Evolutionary conservation across 768 basidiomycete species (phyloP).

Genomic region (Mycena pura): DNA sequence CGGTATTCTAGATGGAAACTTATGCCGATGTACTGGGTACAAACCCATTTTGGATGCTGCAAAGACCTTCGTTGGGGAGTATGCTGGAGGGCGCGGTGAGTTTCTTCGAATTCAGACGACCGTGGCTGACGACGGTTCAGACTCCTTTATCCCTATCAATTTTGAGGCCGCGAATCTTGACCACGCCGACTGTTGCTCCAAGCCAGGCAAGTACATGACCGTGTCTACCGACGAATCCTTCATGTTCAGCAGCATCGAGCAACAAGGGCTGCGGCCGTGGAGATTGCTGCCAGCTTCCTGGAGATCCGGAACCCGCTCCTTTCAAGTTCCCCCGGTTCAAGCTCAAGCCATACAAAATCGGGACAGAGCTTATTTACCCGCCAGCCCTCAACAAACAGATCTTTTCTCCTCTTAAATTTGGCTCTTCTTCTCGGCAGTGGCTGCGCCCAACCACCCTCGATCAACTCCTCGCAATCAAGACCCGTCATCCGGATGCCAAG

Average conservation of each 20-base stretch:
- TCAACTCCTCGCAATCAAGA: conserved; percentile 24
- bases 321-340: conserved; percentile 28
- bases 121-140: too few species aligned
- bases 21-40: conserved; percentile 28
- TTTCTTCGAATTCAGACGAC: not conserved
- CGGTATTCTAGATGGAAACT: conserved; percentile 27
- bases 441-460: conserved; percentile 25
- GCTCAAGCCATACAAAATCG: conserved; percentile 24
- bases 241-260: conserved; percentile 3
- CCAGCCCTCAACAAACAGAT: conserved; percentile 23
- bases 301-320: not conserved
- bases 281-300: conserved; percentile 25
- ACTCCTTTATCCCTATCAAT: conserved; percentile 24
- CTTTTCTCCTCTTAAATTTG: conserved; percentile 18
- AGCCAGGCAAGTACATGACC: conserved; percentile 3
- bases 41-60: conserved; percentile 29
- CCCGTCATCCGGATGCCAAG: conserved; percentile 24
- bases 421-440: conserved; percentile 23
- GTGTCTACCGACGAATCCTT: not conserved
- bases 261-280: conserved; percentile 23
- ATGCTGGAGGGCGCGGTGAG: conserved; percentile 17
- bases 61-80: conserved; percentile 29
- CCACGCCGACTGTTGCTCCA: conserved; percentile 18
- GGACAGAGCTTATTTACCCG: conserved; percentile 28
- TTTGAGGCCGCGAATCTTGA: conserved; percentile 26